These are phyloP conservation scores for Rhizophagus clarus DNA, from an alignment of 192 early-diverging fungal species.

Conservation along the genomic window DNA sequence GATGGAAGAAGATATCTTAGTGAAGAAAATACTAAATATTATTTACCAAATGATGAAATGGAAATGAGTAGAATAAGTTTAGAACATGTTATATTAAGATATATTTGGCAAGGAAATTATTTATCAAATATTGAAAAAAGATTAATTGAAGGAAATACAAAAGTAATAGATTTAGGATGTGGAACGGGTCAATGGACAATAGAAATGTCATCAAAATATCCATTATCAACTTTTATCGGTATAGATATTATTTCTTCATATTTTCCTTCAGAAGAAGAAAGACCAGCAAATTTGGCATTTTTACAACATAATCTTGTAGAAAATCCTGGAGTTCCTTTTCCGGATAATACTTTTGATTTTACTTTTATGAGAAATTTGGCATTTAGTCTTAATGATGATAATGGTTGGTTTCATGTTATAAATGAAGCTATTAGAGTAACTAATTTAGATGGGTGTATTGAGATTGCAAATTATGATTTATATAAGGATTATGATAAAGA, in stretches of 20 bases:
- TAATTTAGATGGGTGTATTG: constrained; percentile 41
- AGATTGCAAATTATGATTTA: constrained; percentile 40
- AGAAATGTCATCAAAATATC: background rate
- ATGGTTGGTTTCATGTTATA: constrained; percentile 7
- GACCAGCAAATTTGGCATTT: background rate
- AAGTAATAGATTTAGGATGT: background rate
- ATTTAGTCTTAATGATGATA: background rate
- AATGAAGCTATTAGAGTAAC: constrained; percentile 41
- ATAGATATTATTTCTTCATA: background rate
- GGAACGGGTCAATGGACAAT: background rate
- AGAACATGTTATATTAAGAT: background rate
- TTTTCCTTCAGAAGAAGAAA: background rate
- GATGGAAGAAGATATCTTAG: background rate
- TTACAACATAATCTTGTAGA: constrained; percentile 11
- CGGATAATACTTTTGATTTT: background rate
- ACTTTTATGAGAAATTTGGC: background rate
- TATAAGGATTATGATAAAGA: background rate
- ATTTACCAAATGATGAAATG: background rate
- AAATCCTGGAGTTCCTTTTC: background rate
- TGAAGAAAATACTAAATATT: background rate
- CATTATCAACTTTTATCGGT: constrained; percentile 2
- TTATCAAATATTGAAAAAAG: background rate
- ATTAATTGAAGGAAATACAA: background rate
- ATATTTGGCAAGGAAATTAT: background rate
- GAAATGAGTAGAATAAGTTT: background rate